A percentile compares a stretch with the other conserved stretches of the same genome.
Evolutionary conservation across 1,284 basidiomycete species (phyloP).

Genomic region (Crucibulum parvulum): DNA sequence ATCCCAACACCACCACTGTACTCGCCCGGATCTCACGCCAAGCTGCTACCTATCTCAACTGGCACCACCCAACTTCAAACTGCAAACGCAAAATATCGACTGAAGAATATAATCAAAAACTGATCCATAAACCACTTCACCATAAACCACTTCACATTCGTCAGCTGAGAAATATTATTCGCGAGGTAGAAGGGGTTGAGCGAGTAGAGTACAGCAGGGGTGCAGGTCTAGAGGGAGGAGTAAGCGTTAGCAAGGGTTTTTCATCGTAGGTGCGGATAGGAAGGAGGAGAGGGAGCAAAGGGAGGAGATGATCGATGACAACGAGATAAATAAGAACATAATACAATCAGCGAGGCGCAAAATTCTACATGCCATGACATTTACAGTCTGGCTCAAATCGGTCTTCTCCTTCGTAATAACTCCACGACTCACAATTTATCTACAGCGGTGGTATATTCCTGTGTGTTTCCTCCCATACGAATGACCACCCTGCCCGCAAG

Average conservation of each 20-base stretch:
- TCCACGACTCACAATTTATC: slow-evolving; percentile 45
- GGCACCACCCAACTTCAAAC: background rate
- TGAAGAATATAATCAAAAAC: slow-evolving; percentile 18
- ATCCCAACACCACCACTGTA: too few species aligned
- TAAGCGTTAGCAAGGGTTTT: background rate
- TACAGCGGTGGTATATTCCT: slow-evolving; percentile 64
- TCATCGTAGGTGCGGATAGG: too few species aligned
- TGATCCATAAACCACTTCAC: slow-evolving; percentile 28
- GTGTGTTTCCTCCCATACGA: slow-evolving; percentile 80
- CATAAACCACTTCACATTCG: slow-evolving; percentile 67
- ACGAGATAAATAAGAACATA: too few species aligned
- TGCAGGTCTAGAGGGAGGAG: slow-evolving; percentile 38
- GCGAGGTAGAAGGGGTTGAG: slow-evolving; percentile 58
- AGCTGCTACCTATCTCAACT: too few species aligned
- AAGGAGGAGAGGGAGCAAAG: too few species aligned
- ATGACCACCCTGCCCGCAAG: slow-evolving; percentile 66
- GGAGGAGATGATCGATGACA: too few species aligned
- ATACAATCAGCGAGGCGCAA: too few species aligned
- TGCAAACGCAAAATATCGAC: slow-evolving; percentile 14
- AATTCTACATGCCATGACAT: slow-evolving; percentile 11
- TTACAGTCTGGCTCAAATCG: slow-evolving; percentile 47
- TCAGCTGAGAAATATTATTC: slow-evolving; percentile 59
- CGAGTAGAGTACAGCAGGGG: slow-evolving; percentile 60
- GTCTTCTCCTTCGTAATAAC: slow-evolving; percentile 52
- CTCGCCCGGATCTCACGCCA: too few species aligned